phyloP scores from a whole-genome alignment of 2,329 filamentous ascomycete genomes.

The Stenocarpella maydis region DNA sequence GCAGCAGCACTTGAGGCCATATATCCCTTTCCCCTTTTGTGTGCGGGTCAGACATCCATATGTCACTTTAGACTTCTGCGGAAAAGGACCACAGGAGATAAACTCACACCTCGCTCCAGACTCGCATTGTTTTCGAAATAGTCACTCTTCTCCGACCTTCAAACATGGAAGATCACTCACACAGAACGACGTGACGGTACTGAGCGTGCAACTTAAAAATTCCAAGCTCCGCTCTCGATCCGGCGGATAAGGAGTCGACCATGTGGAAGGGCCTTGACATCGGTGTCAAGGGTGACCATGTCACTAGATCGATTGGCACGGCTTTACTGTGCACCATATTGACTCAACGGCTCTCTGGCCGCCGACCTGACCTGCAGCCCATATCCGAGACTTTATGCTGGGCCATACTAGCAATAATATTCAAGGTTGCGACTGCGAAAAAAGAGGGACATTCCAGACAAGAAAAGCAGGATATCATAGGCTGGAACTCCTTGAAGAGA shows the following conservation, averaged over 20 bases:
- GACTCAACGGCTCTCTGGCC: constrained; percentile 36
- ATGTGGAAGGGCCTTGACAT: background rate
- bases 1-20: too few species aligned
- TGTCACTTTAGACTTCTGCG: background rate
- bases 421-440: background rate
- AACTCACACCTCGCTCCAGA: background rate
- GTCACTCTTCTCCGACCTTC: background rate
- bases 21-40: background rate
- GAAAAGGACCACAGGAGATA: background rate
- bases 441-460: constrained; percentile 25
- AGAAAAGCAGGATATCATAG: background rate
- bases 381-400: constrained; percentile 47
- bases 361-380: constrained; percentile 40
- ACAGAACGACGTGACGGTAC: background rate
- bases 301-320: constrained; percentile 36
- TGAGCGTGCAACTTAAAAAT: background rate
- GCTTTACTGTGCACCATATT: constrained; percentile 42
- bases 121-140: too few species aligned
- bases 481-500: background rate
- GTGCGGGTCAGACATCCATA: background rate
- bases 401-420: constrained; percentile 41
- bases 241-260: background rate
- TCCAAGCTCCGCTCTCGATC: background rate
- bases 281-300: constrained; percentile 23
- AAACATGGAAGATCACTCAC: background rate